A percentile compares a stretch with the other conserved stretches of the same genome.
These are phyloP conservation scores for Pyrus bretschneideri DNA, from an alignment of 306 rosid genomes.

Conservation along the genomic window DNA sequence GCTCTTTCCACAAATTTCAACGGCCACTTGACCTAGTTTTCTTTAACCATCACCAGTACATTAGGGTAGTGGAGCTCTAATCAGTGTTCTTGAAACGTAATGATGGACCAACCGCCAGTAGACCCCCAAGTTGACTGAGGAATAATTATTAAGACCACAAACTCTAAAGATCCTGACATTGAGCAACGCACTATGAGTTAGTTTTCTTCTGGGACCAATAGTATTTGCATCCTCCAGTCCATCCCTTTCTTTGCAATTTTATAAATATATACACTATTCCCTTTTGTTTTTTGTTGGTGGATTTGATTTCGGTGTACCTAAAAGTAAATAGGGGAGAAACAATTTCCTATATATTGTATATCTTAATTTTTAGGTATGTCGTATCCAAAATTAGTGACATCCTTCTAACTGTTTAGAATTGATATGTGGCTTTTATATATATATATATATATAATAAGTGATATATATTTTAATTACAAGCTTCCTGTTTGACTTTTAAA, in stretches of 20 bases:
- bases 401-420: background rate
- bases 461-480: no score
- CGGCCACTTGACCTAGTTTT: background rate
- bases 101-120: constrained; percentile 33
- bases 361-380: background rate
- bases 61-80: constrained; percentile 23
- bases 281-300: background rate
- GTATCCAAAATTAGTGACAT: no score
- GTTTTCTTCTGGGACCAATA: background rate
- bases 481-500: background rate
- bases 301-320: background rate
- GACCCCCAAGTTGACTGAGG: constrained; percentile 38
- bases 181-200: constrained; percentile 21
- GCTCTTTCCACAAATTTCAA: background rate
- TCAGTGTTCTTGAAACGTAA: constrained; percentile 21
- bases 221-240: background rate
- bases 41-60: background rate
- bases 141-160: constrained; percentile 25
- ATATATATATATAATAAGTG: no score
- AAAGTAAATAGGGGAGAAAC: background rate
- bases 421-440: no score
- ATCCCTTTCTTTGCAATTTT: background rate
- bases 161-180: constrained; percentile 22
- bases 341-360: no score
- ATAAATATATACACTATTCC: background rate